phyloP scores from a whole-genome alignment of 2,329 filamentous ascomycete genomes.

The Lasiodiplodia sp. region DNA sequence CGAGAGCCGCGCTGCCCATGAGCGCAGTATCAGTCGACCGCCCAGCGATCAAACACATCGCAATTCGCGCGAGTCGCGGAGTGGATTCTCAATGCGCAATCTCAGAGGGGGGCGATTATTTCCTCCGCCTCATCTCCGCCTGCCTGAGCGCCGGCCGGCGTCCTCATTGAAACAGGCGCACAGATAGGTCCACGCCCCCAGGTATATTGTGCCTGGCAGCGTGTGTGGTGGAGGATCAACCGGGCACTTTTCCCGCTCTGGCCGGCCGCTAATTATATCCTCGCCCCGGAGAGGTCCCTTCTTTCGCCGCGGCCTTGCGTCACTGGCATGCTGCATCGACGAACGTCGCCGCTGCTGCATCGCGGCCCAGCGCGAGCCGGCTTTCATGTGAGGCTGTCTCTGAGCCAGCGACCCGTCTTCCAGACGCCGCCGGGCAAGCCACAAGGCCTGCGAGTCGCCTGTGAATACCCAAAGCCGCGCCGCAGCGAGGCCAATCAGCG shows the following conservation, averaged over 20 bases:
- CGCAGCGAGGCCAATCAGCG: slow-evolving; percentile 6
- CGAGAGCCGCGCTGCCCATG: slow-evolving; percentile 10
- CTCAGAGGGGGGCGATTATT: slow-evolving; percentile 22
- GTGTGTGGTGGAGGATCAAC: slow-evolving; percentile 13
- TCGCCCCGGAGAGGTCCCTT: slow-evolving; percentile 14
- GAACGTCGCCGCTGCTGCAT: slow-evolving; percentile 17
- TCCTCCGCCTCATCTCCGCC: slow-evolving; percentile 23
- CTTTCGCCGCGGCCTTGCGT: slow-evolving; percentile 18
- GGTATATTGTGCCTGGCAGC: slow-evolving; percentile 24
- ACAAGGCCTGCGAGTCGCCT: slow-evolving; percentile 17
- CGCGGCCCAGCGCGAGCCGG: slow-evolving; percentile 13
- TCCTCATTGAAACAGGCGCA: slow-evolving; percentile 12
- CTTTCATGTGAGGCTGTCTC: slow-evolving; percentile 14
- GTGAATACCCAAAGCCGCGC: slow-evolving; percentile 14
- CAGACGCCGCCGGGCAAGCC: slow-evolving; percentile 25
- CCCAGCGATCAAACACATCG: slow-evolving; percentile 23
- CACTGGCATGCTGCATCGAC: slow-evolving; percentile 18
- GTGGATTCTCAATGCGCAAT: slow-evolving; percentile 21
- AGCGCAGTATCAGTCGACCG: slow-evolving; percentile 25
- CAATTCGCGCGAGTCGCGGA: slow-evolving; percentile 22
- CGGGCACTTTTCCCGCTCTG: background rate
- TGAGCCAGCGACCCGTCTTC: slow-evolving; percentile 10
- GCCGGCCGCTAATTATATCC: slow-evolving; percentile 20
- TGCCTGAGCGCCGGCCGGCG: slow-evolving; percentile 17
- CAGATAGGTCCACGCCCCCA: slow-evolving; percentile 20